Conservation (phyloP, 805 yeast species). For the Schwanniomyces yamadae region DNA sequence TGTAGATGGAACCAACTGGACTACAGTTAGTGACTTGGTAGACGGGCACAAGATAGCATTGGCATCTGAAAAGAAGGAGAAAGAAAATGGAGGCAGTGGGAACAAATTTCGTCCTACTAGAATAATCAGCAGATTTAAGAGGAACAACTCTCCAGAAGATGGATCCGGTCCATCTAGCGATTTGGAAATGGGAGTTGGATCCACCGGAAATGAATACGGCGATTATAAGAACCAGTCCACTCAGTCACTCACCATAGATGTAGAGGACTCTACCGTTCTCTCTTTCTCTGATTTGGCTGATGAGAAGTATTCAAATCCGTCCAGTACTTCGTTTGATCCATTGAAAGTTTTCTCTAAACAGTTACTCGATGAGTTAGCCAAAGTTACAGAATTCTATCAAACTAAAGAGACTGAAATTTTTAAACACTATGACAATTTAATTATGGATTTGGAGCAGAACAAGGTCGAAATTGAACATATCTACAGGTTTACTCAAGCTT, state of each 20-base stretch:
- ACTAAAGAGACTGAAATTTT: slow-evolving; percentile 47
- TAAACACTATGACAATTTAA: slow-evolving; percentile 43
- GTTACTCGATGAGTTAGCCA: slow-evolving; percentile 47
- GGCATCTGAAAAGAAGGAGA: background rate
- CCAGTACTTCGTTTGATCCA: slow-evolving; percentile 18
- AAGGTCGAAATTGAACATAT: slow-evolving; percentile 25
- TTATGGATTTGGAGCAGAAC: slow-evolving; percentile 44
- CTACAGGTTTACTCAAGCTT: slow-evolving; percentile 24
- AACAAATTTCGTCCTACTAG: slow-evolving; percentile 5
- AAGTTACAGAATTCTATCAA: slow-evolving; percentile 53
- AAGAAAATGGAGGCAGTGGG: slow-evolving; percentile 1
- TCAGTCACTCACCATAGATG: slow-evolving; percentile 14
- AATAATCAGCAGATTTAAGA: slow-evolving; percentile 9
- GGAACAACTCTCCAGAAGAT: background rate
- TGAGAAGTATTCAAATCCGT: slow-evolving; percentile 7
- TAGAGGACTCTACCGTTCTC: slow-evolving; percentile 16
- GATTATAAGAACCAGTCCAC: slow-evolving; percentile 10
- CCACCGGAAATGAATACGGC: slow-evolving; percentile 6
- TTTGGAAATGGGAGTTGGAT: background rate
- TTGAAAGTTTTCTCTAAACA: slow-evolving; percentile 46
- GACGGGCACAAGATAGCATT: slow-evolving; percentile 6
- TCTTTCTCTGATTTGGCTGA: slow-evolving; percentile 9
- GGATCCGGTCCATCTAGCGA: slow-evolving; percentile 1
- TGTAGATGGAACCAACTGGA: slow-evolving; percentile 16
- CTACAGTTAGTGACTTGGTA: slow-evolving; percentile 30